A percentile compares a stretch with the other conserved stretches of the same genome.
Conservation (phyloP, 352 stramenopile genomes). For the Phytophthora lateralis region DNA sequence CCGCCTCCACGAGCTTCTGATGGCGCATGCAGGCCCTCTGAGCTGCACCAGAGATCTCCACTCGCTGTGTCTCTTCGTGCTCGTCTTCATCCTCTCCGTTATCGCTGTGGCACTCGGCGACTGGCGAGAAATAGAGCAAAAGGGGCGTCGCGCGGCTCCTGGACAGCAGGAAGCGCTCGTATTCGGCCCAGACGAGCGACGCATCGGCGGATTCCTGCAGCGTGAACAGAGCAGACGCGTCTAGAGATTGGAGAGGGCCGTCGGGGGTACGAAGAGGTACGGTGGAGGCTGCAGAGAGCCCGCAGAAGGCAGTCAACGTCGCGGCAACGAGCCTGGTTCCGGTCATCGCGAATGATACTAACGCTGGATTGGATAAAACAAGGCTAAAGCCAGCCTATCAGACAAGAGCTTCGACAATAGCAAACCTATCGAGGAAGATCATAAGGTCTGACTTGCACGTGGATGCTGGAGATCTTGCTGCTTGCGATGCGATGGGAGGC, state of each 20-base stretch:
- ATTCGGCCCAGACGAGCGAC: constrained; percentile 32
- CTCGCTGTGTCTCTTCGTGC: background rate
- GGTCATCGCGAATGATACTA: background rate
- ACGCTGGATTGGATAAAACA: background rate
- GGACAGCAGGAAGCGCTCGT: constrained; percentile 42
- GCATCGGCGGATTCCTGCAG: constrained; percentile 14
- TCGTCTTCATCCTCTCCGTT: constrained; percentile 15
- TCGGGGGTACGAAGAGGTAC: background rate
- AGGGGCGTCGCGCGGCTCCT: constrained; percentile 20
- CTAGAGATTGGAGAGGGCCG: constrained; percentile 12
- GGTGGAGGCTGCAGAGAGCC: constrained; percentile 5
- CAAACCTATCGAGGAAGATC: no score
- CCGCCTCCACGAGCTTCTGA: constrained; percentile 27
- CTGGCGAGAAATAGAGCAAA: constrained; percentile 32
- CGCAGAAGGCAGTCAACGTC: background rate
- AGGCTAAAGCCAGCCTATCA: background rate
- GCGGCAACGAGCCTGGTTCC: background rate
- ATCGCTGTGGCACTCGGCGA: constrained; percentile 2
- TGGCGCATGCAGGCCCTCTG: constrained; percentile 17
- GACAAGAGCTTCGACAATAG: no score
- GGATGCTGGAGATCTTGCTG: constrained; percentile 72
- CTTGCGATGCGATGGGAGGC: constrained; percentile 66
- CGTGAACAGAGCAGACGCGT: constrained; percentile 17
- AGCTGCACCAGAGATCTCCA: background rate
- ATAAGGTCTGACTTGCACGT: no score